A percentile compares a stretch with the other conserved stretches of the same genome.
phyloP scores from a whole-genome alignment of 2,329 filamentous ascomycete species.

The Fusarium sp. region DNA sequence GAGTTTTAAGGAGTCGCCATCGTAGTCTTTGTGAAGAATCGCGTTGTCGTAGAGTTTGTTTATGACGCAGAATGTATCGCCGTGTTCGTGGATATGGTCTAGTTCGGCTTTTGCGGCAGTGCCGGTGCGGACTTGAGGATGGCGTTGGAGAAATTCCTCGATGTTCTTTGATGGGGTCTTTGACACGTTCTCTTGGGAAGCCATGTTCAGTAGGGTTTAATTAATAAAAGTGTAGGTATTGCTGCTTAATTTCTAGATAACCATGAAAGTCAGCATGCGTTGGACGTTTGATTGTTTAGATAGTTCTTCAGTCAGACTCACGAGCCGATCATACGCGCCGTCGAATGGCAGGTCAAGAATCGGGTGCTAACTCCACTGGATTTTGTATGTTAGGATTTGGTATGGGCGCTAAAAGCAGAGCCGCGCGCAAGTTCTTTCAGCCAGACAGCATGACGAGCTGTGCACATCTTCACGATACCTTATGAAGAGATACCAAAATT shows the following conservation, averaged over 20 bases:
- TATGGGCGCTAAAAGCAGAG: background rate
- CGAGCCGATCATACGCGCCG: background rate
- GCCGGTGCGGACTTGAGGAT: background rate
- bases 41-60: background rate
- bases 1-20: background rate
- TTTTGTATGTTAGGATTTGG: no score
- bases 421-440: background rate
- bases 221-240: background rate
- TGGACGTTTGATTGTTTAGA: background rate
- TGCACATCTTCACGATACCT: background rate
- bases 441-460: no score
- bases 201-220: background rate
- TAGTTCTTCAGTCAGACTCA: background rate
- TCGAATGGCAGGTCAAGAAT: background rate
- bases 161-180: background rate
- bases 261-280: background rate
- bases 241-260: accelerated
- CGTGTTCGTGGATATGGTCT: background rate
- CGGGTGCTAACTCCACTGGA: no score
- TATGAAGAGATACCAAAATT: background rate
- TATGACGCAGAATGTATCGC: background rate
- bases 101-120: background rate
- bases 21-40: background rate
- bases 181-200: accelerated
- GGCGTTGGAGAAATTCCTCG: background rate